A percentile compares a stretch with the other conserved stretches of the same genome.
These are phyloP conservation scores for Sugiyamaella floridensis DNA, from an alignment of 805 yeast genomes.

Conservation along the genomic window DNA sequence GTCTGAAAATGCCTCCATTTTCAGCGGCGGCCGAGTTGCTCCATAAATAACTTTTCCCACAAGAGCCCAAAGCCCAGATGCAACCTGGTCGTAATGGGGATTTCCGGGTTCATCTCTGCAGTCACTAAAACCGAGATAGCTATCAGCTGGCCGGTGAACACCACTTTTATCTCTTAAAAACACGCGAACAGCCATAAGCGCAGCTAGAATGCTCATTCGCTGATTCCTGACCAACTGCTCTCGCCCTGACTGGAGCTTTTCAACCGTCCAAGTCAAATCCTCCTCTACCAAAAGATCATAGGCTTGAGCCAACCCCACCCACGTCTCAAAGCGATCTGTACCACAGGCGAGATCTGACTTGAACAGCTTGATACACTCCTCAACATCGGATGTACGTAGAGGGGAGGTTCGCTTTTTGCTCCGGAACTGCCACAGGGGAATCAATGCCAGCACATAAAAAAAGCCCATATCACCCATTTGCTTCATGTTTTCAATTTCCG, in stretches of 20 bases:
- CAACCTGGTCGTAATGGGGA: slow-evolving; percentile 31
- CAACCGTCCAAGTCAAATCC: slow-evolving; percentile 88
- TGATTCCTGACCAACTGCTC: slow-evolving; percentile 56
- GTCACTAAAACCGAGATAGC: neutral
- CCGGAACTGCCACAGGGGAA: slow-evolving; percentile 61
- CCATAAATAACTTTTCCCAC: slow-evolving; percentile 50
- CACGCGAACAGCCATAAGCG: slow-evolving; percentile 60
- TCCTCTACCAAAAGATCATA: slow-evolving; percentile 77
- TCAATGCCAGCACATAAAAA: slow-evolving; percentile 61
- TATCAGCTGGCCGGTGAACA: neutral
- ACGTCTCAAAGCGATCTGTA: slow-evolving; percentile 67
- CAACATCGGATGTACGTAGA: slow-evolving; percentile 75
- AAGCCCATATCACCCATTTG: slow-evolving; percentile 41
- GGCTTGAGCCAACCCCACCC: slow-evolving; percentile 79
- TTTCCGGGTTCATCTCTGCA: slow-evolving; percentile 3
- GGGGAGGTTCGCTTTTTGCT: slow-evolving; percentile 70
- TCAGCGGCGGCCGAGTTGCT: slow-evolving; percentile 29
- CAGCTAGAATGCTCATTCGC: slow-evolving; percentile 63
- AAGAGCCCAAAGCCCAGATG: slow-evolving; percentile 43
- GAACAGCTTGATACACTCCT: slow-evolving; percentile 60
- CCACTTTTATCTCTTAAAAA: slow-evolving; percentile 16
- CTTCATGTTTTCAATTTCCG: neutral
- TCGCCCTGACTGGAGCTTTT: slow-evolving; percentile 57
- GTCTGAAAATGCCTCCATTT: slow-evolving; percentile 42
- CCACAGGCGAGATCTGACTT: slow-evolving; percentile 61